Evolutionary conservation across 2,329 filamentous ascomycete species (phyloP).

Genomic region (Beauveria pseudobassiana): DNA sequence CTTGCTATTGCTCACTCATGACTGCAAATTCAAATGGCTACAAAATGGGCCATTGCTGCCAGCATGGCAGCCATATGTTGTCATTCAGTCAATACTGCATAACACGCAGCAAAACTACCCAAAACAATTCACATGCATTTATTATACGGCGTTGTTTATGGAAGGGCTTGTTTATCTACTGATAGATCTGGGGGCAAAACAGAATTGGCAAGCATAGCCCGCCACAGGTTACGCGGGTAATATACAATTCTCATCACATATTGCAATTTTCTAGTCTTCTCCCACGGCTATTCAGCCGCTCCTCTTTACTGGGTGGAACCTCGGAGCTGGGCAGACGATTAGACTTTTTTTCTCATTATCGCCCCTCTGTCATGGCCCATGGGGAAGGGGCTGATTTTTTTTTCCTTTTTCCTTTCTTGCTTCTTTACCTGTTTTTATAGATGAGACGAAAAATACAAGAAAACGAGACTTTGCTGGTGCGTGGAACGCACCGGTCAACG

Average conservation of each 20-base stretch:
- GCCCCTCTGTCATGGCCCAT: not conserved
- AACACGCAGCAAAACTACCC: not conserved
- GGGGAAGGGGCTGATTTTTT: not conserved
- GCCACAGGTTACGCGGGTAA: not conserved
- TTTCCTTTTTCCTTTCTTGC: not conserved
- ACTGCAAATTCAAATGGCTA: not conserved
- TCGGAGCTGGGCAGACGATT: not conserved
- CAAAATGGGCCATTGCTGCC: not conserved
- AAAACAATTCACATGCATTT: conserved; percentile 8
- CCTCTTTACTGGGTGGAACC: not conserved
- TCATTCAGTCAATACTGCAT: not conserved
- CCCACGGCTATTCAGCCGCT: not conserved
- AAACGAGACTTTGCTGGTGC: not conserved
- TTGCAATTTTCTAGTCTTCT: not conserved
- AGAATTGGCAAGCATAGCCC: conserved; percentile 1
- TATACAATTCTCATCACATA: not conserved
- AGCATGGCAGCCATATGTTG: not conserved
- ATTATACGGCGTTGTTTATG: conserved; percentile 5
- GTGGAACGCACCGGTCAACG: not conserved
- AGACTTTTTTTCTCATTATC: not conserved
- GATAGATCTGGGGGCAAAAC: conserved; percentile 9
- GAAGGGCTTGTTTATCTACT: conserved; percentile 3
- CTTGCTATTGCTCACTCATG: not conserved
- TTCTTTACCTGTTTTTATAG: not conserved
- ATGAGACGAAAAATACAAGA: not conserved